phyloP scores from a whole-genome alignment of 805 yeast genomes.

The Komagataella populi region DNA sequence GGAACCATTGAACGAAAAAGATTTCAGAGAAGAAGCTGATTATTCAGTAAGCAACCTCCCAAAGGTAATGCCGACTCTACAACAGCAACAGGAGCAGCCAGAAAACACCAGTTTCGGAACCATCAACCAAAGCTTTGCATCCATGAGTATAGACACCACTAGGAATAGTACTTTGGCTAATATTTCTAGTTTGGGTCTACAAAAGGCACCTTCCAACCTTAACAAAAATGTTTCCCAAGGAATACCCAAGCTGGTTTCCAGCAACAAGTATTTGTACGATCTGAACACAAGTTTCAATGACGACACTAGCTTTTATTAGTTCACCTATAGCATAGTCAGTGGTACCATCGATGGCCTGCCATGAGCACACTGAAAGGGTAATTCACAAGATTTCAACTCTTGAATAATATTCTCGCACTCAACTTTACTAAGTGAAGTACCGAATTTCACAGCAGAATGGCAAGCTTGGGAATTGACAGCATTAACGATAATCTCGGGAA shows the following conservation, averaged over 20 bases:
- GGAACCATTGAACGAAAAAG: constrained; percentile 5
- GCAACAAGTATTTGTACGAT: background rate
- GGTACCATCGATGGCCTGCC: constrained; percentile 70
- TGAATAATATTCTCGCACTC: constrained; percentile 33
- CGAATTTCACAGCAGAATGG: constrained; percentile 59
- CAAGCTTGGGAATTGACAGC: constrained; percentile 52
- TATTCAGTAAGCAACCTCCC: background rate
- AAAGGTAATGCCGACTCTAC: background rate
- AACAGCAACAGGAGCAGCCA: background rate
- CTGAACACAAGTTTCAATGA: background rate
- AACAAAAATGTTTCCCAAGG: background rate
- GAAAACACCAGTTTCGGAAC: background rate
- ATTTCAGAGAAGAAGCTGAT: background rate
- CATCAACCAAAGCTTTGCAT: background rate
- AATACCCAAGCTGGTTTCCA: background rate
- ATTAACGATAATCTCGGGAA: constrained; percentile 41
- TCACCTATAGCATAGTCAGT: constrained; percentile 7
- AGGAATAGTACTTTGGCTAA: background rate
- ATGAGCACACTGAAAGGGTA: constrained; percentile 77
- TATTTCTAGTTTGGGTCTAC: background rate
- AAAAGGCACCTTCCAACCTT: background rate
- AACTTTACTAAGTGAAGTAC: constrained; percentile 27
- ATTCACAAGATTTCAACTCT: constrained; percentile 29
- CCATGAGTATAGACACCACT: background rate
- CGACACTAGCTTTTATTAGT: background rate